phyloP scores from a whole-genome alignment of 2,329 filamentous ascomycete species.

The Ceratocystis colombiana region DNA sequence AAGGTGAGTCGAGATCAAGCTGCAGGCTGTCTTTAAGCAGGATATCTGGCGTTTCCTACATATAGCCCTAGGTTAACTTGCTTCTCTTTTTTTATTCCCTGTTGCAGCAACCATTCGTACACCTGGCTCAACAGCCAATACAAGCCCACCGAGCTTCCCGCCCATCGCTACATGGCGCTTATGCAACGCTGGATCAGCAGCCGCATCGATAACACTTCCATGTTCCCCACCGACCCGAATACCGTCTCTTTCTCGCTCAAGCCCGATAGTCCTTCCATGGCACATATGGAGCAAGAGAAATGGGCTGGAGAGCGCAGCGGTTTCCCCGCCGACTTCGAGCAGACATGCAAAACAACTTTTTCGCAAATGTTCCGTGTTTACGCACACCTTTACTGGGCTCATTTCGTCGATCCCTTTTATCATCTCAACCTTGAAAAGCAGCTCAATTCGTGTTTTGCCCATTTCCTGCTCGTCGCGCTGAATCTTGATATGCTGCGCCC shows the following conservation, averaged over 20 bases:
- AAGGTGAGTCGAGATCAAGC: constrained; percentile 46
- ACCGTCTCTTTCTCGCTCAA: constrained; percentile 45
- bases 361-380: constrained; percentile 87
- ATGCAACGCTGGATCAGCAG: constrained; percentile 81
- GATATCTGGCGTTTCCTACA: not conserved
- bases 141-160: constrained; percentile 67
- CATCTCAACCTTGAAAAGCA: constrained; percentile 58
- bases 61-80: not conserved
- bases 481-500: constrained; percentile 61
- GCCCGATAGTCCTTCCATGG: constrained; percentile 41
- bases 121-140: constrained; percentile 73
- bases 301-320: constrained; percentile 76
- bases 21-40: not conserved
- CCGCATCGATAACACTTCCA: constrained; percentile 66
- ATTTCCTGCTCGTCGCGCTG: constrained; percentile 58
- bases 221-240: constrained; percentile 67
- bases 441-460: constrained; percentile 62
- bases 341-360: constrained; percentile 72
- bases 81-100: not conserved
- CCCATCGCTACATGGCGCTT: constrained; percentile 70
- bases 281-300: constrained; percentile 38
- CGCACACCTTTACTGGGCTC: constrained; percentile 79
- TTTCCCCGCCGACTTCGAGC: constrained; percentile 67
- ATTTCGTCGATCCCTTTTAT: constrained; percentile 64
- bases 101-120: constrained; percentile 61